Evolutionary conservation across 1,284 basidiomycete species (phyloP).

Genomic region (Violaceomyces palustris): DNA sequence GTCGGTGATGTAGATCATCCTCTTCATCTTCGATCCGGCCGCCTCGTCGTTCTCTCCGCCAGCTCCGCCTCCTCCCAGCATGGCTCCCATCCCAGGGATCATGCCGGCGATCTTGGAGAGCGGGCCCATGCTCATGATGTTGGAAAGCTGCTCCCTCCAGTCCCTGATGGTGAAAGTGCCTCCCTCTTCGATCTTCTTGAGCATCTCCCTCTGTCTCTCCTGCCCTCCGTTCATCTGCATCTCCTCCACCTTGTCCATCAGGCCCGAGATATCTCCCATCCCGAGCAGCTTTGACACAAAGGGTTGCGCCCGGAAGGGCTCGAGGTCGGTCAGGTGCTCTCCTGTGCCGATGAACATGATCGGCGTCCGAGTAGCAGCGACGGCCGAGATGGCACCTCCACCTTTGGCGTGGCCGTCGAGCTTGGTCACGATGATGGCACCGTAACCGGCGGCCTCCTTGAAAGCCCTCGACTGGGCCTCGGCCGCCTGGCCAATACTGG

Average conservation of each 20-base stretch:
- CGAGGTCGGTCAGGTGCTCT: conserved; percentile 92
- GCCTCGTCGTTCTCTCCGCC: conserved; percentile 76
- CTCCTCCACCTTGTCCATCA: conserved; percentile 67
- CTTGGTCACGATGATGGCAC: conserved; percentile 98
- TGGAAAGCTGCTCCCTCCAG: conserved; percentile 94
- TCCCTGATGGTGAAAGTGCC: conserved; percentile 94
- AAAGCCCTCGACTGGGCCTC: conserved; percentile 93
- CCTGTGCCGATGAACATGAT: conserved; percentile 98
- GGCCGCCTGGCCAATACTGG: conserved; percentile 78
- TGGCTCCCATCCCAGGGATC: conserved; percentile 90
- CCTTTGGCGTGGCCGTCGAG: conserved; percentile 99
- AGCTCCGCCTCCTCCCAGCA: conserved; percentile 60
- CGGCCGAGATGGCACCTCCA: conserved; percentile 97
- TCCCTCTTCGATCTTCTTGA: conserved; percentile 87
- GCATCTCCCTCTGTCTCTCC: conserved; percentile 95
- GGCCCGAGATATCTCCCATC: conserved; percentile 88
- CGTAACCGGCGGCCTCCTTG: conserved; percentile 96
- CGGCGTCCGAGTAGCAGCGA: conserved; percentile 95
- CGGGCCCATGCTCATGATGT: conserved; percentile 98
- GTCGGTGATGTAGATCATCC: conserved; percentile 98
- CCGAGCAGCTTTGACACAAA: conserved; percentile 96
- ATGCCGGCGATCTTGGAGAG: conserved; percentile 97
- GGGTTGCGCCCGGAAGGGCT: conserved; percentile 89
- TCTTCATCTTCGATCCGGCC: conserved; percentile 77
- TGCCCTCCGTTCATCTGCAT: conserved; percentile 61